Base-by-base conservation (phyloP, 129 eudicot species). In the Arctium minus region DNA sequence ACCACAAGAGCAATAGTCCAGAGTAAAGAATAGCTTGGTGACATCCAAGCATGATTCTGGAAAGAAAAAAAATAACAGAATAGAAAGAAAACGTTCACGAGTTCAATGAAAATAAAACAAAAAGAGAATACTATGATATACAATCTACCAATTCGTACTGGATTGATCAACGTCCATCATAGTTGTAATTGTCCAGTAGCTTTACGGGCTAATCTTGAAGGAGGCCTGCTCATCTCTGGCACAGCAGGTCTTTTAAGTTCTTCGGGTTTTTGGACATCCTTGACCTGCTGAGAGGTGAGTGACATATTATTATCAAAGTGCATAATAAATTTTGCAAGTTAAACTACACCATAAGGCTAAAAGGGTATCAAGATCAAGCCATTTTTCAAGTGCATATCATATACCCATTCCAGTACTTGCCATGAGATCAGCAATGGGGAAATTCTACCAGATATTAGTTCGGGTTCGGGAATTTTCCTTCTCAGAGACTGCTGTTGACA, bases 131-230 rank as follows among this genome's bases (percentile, higher is more conserved):
- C 80, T 53, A 84, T 32, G 78, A 94, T 90, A 79, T 90, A 90
- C 94, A 91, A 87, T 88, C 87, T 94, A 94, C 91, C 92, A 88
- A 33, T 37, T 82, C 84, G 42, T 72, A 76, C 87, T 73, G 78
- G 78, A 76, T 46, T 85, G 76, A 39, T 85, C 77, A 84, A 42
- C 78, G 65, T 69, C 79, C 81, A 73, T 89, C 79, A 90, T 15
- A 78, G 87, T 71, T 91, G 85, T 29, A 92, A 78, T 39, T 90
- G 94, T 70, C 94, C 94, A 72, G 97, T 88, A 76, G 90, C 88
- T 88, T 86, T 84, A 44, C 90, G 92, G 4, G 88, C 86, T 56
- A 92, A 84, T 80, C 92, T 91, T 84, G 96, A 93, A 53, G 91
- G 83, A 80, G 91, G 83, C 74, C 88, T 84, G 78, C 35, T 82